Conservation (phyloP, 2,329 filamentous ascomycete genomes). For the Talaromyces pinophilus region DNA sequence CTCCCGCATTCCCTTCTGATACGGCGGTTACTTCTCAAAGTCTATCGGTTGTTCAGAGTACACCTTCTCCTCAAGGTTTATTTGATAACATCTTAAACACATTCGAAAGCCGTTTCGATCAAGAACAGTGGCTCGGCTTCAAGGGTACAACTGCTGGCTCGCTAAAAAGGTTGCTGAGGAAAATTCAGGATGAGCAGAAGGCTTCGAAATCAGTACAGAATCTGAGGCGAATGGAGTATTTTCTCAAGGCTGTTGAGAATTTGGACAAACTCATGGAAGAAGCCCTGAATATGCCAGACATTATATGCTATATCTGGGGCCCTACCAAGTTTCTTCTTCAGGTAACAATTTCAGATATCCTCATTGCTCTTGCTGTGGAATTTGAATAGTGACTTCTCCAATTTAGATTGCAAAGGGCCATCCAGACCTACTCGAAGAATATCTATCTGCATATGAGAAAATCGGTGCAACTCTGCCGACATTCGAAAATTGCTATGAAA, state of each 20-base stretch:
- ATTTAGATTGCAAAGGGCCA: conserved; percentile 5
- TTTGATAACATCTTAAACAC: conserved; percentile 1
- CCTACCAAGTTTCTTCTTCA: conserved; percentile 9
- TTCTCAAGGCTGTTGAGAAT: conserved; percentile 1
- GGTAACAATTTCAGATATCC: background rate
- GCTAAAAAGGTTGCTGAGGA: background rate
- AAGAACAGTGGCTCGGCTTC: conserved; percentile 3
- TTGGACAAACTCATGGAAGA: conserved; percentile 3
- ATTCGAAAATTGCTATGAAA: background rate
- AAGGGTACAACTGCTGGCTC: background rate
- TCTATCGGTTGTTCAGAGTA: background rate
- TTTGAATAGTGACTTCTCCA: background rate
- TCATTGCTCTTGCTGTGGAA: background rate
- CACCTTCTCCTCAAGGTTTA: background rate
- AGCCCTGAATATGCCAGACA: background rate
- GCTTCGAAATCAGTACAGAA: background rate
- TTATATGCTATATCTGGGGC: conserved; percentile 7
- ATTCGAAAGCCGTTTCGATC: background rate
- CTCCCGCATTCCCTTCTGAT: background rate
- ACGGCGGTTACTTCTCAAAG: background rate
- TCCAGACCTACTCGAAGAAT: conserved; percentile 3
- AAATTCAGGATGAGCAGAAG: conserved; percentile 12
- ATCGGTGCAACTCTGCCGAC: conserved; percentile 2
- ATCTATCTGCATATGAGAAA: conserved; percentile 10
- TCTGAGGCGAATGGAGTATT: background rate